A percentile compares a stretch with the other conserved stretches of the same genome.
Evolutionary conservation across 371 early-diverging fungal genomes (phyloP).

Genomic region (Choanephora cucurbitarum): DNA sequence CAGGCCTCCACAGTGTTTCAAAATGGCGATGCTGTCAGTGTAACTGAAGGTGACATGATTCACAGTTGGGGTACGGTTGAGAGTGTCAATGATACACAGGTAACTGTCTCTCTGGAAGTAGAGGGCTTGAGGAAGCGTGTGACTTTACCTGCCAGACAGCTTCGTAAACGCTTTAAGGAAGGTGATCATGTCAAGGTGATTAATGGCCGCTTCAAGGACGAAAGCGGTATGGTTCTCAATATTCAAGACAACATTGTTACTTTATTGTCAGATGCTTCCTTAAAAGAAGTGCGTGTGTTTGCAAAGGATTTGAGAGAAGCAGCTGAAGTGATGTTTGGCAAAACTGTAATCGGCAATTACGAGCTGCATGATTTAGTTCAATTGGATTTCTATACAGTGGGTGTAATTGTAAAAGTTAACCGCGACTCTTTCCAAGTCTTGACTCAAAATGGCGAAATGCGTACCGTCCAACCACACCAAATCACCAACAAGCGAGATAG

Average conservation of each 20-base stretch:
- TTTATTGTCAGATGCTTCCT: conserved; percentile 75
- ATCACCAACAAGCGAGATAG: conserved; percentile 71
- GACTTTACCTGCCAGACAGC: conserved; percentile 57
- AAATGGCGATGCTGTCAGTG: conserved; percentile 89
- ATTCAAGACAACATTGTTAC: conserved; percentile 81
- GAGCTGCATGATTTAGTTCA: conserved; percentile 89
- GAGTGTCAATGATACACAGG: conserved; percentile 63
- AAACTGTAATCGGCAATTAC: conserved; percentile 58
- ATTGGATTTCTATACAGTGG: conserved; percentile 75
- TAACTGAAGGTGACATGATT: conserved; percentile 88
- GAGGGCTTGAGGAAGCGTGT: conserved; percentile 54
- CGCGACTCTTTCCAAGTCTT: conserved; percentile 74
- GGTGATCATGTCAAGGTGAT: conserved; percentile 97
- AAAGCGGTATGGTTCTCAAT: conserved; percentile 88
- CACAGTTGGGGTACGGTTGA: conserved; percentile 82
- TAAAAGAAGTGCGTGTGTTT: conserved; percentile 81
- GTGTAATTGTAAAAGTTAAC: conserved; percentile 85
- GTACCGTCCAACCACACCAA: conserved; percentile 70
- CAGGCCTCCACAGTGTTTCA: conserved; percentile 58
- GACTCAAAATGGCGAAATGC: conserved; percentile 77
- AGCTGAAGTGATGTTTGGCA: conserved; percentile 52
- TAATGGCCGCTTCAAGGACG: conserved; percentile 83
- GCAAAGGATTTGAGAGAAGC: conserved; percentile 86
- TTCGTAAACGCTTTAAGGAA: conserved; percentile 83
- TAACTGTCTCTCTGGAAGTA: conserved; percentile 60